Base-by-base conservation (phyloP, 371 early-diverging fungal genomes). In the Mortierella sp. region DNA sequence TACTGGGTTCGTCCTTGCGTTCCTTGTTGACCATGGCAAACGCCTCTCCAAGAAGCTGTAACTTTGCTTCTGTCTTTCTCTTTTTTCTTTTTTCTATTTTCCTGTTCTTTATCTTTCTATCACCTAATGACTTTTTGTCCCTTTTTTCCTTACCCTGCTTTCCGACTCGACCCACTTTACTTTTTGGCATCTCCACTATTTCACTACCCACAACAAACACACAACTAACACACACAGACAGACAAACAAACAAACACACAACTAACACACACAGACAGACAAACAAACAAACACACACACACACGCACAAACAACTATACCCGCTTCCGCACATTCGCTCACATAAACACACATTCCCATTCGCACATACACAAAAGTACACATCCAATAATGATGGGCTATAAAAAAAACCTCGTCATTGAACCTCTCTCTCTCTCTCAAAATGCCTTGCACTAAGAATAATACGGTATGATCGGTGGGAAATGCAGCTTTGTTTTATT, bases 1-100 rank as follows among this genome's bases (percentile, higher is more conserved):
- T 34, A 78, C 81, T 21, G 85, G 85, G 0, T 26, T 81, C 0
- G 74, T 77, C 16, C 75, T 84, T 0, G 81, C 85, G 0, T 81
- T 74, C 38, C 26, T 84, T 28, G 58, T 60, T 19, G 85, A 84
- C 13, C 47, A 68, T 31, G 77, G 34, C 3, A 68, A 77, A 3
- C 70, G 48, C 3, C 31, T 84, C 13, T 47, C 72, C 26, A 81
- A 68, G 77, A 79, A 71, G 48, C 70, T 84, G 21, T 84, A 80
- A 52, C 24, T 31, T 58, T 47, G 44, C 45, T 48, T 44, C 24
- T n/a, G 28, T 44, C 21, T 11, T 34, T 38, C 9, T 74, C 7
- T 38, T n/a, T 45, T 58, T n/a, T 16, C n/a, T 44, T 50, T 28
- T 52, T 50, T 34, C 52, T 48, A 10, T 48, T 48, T 13, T 48